These are phyloP conservation scores for Eutrema yunnanense DNA, from an alignment of 345 rosid genomes.

Conservation along the genomic window DNA sequence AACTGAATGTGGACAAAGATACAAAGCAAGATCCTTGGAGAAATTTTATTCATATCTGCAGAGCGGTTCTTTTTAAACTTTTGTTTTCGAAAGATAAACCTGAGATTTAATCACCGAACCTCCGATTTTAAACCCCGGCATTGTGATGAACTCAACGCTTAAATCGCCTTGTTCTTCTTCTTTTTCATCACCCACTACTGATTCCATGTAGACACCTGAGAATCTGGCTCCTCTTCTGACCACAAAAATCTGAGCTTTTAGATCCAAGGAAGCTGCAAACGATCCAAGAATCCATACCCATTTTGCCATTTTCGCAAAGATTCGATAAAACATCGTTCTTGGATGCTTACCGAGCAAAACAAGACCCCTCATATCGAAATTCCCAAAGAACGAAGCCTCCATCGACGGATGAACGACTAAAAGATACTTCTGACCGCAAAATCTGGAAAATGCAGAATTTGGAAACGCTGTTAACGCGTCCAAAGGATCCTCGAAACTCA, in stretches of 20 bases:
- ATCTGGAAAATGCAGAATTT: conserved; percentile 41
- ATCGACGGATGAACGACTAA: conserved; percentile 51
- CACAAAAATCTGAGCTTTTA: conserved; percentile 39
- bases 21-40: not conserved
- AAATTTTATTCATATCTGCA: not conserved
- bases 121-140: conserved; percentile 57
- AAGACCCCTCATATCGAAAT: conserved; percentile 52
- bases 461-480: conserved; percentile 39
- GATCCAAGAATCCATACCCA: conserved; percentile 55
- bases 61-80: not conserved
- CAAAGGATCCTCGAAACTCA: conserved; percentile 44
- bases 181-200: conserved; percentile 17
- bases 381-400: conserved; percentile 60
- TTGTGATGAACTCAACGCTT: conserved; percentile 51
- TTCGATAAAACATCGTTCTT: conserved; percentile 51
- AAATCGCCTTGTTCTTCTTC: conserved; percentile 7
- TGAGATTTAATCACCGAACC: conserved; percentile 36
- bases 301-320: conserved; percentile 53
- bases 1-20: conserved; percentile 5
- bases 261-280: conserved; percentile 43
- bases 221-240: conserved; percentile 43
- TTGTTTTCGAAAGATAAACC: conserved; percentile 43
- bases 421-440: conserved; percentile 49
- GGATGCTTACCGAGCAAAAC: conserved; percentile 53
- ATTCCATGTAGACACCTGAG: conserved; percentile 45